phyloP scores from a whole-genome alignment of 768 basidiomycete species.

The Pulveroboletus ravenelii region DNA sequence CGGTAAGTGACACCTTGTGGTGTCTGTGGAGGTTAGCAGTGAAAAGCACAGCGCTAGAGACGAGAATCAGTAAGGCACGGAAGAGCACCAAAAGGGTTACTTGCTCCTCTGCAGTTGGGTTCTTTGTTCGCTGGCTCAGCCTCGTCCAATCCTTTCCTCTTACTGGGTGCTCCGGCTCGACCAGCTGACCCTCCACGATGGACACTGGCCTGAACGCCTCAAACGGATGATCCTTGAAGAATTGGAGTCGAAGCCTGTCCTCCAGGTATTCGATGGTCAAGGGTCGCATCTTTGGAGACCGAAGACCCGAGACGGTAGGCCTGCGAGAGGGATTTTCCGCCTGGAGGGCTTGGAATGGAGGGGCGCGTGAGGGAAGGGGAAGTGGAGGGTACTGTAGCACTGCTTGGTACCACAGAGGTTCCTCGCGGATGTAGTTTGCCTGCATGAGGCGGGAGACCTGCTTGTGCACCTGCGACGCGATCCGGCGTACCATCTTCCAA shows the following conservation, averaged over 20 bases:
- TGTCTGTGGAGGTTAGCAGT: slow-evolving; percentile 70
- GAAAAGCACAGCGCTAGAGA: slow-evolving; percentile 69
- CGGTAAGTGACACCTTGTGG: slow-evolving; percentile 59
- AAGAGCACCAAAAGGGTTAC: slow-evolving; percentile 26
- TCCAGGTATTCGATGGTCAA: slow-evolving; percentile 71
- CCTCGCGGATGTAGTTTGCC: slow-evolving; percentile 52
- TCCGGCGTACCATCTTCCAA: slow-evolving; percentile 61
- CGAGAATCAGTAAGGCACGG: slow-evolving; percentile 9
- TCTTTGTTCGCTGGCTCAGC: slow-evolving; percentile 73
- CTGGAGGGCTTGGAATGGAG: slow-evolving; percentile 50
- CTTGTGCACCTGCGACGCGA: slow-evolving; percentile 86
- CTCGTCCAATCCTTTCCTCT: slow-evolving; percentile 68
- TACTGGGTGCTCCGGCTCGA: slow-evolving; percentile 54
- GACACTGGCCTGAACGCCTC: slow-evolving; percentile 82
- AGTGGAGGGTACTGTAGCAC: slow-evolving; percentile 87
- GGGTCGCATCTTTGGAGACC: slow-evolving; percentile 43
- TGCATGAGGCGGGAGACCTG: slow-evolving; percentile 78
- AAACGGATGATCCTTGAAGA: slow-evolving; percentile 95
- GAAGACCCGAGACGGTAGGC: slow-evolving; percentile 27
- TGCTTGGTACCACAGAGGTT: slow-evolving; percentile 81
- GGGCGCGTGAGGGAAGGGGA: slow-evolving; percentile 72
- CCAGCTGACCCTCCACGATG: slow-evolving; percentile 63
- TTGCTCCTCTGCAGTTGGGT: slow-evolving; percentile 89
- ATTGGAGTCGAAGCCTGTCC: slow-evolving; percentile 81
- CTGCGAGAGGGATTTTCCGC: slow-evolving; percentile 19